These are phyloP conservation scores for Metschnikowia lochheadii DNA, from an alignment of 805 yeast genomes.

Conservation along the genomic window DNA sequence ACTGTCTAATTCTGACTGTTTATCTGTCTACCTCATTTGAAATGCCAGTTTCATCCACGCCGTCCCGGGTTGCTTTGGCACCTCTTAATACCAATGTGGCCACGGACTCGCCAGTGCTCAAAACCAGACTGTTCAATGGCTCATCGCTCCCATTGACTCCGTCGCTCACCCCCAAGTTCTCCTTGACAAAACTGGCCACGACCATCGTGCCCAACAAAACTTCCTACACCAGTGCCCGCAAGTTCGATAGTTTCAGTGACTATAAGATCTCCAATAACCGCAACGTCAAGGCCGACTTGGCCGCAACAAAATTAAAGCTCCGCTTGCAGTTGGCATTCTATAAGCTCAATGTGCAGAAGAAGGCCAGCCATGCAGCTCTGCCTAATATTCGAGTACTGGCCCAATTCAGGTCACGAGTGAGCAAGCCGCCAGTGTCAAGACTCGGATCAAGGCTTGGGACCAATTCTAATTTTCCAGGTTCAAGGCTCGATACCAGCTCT, in stretches of 20 bases:
- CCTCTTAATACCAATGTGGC: slow-evolving; percentile 30
- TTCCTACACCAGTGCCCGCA: slow-evolving; percentile 7
- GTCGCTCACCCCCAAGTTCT: slow-evolving; percentile 14
- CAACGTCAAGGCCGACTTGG: slow-evolving; percentile 35
- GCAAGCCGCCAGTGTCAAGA: not conserved
- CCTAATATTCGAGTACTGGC: slow-evolving; percentile 12
- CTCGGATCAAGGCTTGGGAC: too few species aligned
- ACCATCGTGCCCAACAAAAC: slow-evolving; percentile 9
- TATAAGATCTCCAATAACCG: slow-evolving; percentile 19
- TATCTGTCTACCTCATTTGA: not conserved
- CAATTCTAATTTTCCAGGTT: too few species aligned
- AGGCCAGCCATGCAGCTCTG: slow-evolving; percentile 12
- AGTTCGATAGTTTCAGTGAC: slow-evolving; percentile 25
- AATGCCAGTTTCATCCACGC: slow-evolving; percentile 16
- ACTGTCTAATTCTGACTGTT: too few species aligned
- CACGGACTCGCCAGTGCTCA: slow-evolving; percentile 14
- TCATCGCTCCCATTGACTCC: slow-evolving; percentile 18
- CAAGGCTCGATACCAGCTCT: too few species aligned
- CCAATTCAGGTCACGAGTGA: not conserved
- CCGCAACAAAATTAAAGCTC: slow-evolving; percentile 41
- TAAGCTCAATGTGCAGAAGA: slow-evolving; percentile 28
- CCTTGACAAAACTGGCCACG: slow-evolving; percentile 16
- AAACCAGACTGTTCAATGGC: slow-evolving; percentile 9
- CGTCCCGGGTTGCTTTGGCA: slow-evolving; percentile 35
- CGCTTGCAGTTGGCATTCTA: slow-evolving; percentile 40